Percentiles rank a stretch among this genome's conserved stretches.
phyloP scores from a whole-genome alignment of 768 basidiomycete species.

The Tephrocybe rancida region DNA sequence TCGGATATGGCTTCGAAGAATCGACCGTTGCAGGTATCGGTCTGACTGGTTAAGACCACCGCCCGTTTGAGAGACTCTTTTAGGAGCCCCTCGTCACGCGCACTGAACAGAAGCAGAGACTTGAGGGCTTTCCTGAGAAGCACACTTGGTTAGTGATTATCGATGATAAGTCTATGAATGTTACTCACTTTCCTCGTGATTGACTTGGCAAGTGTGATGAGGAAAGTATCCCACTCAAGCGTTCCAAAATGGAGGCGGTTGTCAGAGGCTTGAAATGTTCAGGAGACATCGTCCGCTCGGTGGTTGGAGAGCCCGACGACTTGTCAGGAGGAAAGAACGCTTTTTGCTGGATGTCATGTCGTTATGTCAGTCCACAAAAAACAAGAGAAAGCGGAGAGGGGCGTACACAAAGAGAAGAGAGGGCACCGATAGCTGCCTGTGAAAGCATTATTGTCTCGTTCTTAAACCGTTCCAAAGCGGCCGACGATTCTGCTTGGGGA shows the following conservation, averaged over 20 bases:
- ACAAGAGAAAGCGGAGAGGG: conserved; percentile 19
- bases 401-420: conserved; percentile 86
- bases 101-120: conserved; percentile 62
- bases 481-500: conserved; percentile 50
- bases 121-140: conserved; percentile 71
- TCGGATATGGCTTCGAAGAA: conserved; percentile 84
- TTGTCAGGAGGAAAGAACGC: conserved; percentile 72
- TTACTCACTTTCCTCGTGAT: conserved; percentile 65
- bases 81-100: conserved; percentile 56
- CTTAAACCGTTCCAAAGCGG: conserved; percentile 61
- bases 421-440: conserved; percentile 80
- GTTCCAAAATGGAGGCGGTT: conserved; percentile 56
- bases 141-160: conserved; percentile 10
- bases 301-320: conserved; percentile 62
- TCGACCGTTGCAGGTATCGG: conserved; percentile 56
- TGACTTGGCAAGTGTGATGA: conserved; percentile 55
- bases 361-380: conserved; percentile 1
- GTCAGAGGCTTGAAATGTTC: conserved; percentile 60
- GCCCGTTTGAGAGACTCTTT: conserved; percentile 71
- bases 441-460: conserved; percentile 75
- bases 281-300: conserved; percentile 46
- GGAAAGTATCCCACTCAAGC: conserved; percentile 69
- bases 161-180: background rate
- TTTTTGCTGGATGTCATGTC: conserved; percentile 55
- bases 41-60: conserved; percentile 57